Base-by-base conservation (phyloP, 306 rosid species). In the Astragalus membranaceus region DNA sequence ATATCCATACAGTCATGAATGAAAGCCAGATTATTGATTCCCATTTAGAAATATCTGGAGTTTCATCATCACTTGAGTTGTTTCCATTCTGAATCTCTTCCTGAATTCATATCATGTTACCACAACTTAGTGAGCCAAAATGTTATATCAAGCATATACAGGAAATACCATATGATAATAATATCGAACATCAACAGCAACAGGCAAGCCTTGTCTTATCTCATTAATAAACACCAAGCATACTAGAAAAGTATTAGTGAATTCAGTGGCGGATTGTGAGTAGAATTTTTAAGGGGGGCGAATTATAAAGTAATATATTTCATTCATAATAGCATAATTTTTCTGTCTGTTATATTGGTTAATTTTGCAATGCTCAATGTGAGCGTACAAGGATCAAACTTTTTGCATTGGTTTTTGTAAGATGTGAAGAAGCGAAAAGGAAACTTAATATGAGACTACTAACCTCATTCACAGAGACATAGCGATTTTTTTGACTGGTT, bases 1-100 rank as follows among this genome's bases (percentile, higher is more conserved):
- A 84, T 78, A 89, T 83, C 84, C 92, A 84, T 61, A 75, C 81
- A 10, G 95, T 89, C 88, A 92, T 73, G 74, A 92, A 83, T 10
- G 47, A 80, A 75, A 92, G 92, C 98, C 96, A 92, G 57, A 86
- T 81, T 78, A 89, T 46, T 53, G 96, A 84, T 80, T 89, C 98
- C 92, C 96, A 92, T 78, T 81, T 89, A 50, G 94, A 85, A 57
- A 92, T 89, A 78, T 89, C 86, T 1, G 98, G 86, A 72, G 76
- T 61, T 75, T 89, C 97, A 52, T 79, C 83, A 4, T 85, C 87
- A 32, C 78, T 79, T 52, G 68, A 20, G 69, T 11, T 30, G 81
- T 76, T 60, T 67, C 79, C 93, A 70, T 3, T 74, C 54, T 84
- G 81, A 70, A 37, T 67, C 83, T 67, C 96, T 63, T 85, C 93